Conservation (phyloP, 495 filamentous ascomycete species). For the Tetracladium setigerum region DNA sequence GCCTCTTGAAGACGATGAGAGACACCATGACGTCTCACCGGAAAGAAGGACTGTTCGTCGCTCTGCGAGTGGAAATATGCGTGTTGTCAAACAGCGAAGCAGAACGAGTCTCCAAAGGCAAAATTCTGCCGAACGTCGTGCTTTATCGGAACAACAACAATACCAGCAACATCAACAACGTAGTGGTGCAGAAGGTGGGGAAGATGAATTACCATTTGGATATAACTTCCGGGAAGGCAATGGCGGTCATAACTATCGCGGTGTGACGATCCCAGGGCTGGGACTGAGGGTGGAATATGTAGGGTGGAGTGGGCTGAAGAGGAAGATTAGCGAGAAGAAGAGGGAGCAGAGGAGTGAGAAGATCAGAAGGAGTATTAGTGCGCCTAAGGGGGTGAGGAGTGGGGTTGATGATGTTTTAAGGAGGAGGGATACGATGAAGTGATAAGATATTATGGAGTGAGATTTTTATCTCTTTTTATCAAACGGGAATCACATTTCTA, state of each 20-base stretch:
- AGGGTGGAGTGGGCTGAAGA: slow-evolving; percentile 29
- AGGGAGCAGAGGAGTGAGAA: slow-evolving; percentile 63
- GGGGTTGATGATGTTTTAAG: slow-evolving; percentile 44
- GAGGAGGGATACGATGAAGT: not conserved
- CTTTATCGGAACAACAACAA: not conserved
- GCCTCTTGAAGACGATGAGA: slow-evolving; percentile 34
- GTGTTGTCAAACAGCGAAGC: slow-evolving; percentile 38
- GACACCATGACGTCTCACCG: slow-evolving; percentile 27
- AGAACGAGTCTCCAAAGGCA: slow-evolving; percentile 11
- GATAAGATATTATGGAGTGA: no score
- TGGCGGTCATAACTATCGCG: slow-evolving; percentile 22
- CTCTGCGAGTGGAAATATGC: slow-evolving; percentile 39
- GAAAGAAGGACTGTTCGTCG: slow-evolving; percentile 42
- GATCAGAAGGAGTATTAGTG: slow-evolving; percentile 60
- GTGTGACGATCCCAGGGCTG: slow-evolving; percentile 33
- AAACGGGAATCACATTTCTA: no score
- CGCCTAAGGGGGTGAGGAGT: slow-evolving; percentile 39
- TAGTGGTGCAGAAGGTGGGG: not conserved
- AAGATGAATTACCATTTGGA: slow-evolving; percentile 6
- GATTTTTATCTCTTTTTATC: no score
- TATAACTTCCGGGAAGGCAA: slow-evolving; percentile 24
- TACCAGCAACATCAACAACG: slow-evolving; percentile 13
- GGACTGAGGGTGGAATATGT: slow-evolving; percentile 46
- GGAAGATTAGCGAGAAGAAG: slow-evolving; percentile 48
- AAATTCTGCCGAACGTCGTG: not conserved